Conservation (phyloP, 257 asterid species). For the Galeopsis tetrahit region DNA sequence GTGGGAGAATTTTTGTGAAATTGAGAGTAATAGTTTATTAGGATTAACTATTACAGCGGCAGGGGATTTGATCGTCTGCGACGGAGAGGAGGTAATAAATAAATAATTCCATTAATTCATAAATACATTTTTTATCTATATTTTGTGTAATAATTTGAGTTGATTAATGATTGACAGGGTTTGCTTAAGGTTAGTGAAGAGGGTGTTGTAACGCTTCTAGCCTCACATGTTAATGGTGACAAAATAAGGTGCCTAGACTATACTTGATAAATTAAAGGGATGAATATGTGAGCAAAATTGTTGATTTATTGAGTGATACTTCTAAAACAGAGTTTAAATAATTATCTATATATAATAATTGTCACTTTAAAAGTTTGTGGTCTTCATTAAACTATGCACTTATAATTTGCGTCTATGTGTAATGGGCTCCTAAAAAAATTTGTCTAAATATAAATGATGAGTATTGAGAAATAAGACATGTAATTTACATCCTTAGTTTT, state of each 20-base stretch:
- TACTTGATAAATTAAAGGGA: neutral
- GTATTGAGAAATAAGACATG: neutral
- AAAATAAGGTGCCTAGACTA: constrained; percentile 44
- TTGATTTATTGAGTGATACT: too few relatives aligned
- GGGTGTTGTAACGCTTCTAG: constrained; percentile 52
- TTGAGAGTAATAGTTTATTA: constrained; percentile 37
- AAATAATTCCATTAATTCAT: too few relatives aligned
- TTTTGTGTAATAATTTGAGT: neutral
- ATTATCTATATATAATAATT: too few relatives aligned
- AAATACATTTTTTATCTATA: neutral
- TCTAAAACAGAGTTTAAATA: too few relatives aligned
- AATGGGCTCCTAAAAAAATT: too few relatives aligned
- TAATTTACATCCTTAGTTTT: neutral
- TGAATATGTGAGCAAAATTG: neutral
- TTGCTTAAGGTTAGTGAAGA: constrained; percentile 63
- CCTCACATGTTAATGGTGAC: constrained; percentile 58
- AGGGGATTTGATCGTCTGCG: constrained; percentile 62
- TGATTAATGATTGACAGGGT: constrained; percentile 48
- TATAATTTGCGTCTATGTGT: too few relatives aligned
- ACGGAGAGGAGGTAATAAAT: constrained; percentile 46
- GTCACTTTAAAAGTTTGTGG: too few relatives aligned
- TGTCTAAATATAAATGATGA: too few relatives aligned
- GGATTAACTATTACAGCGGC: constrained; percentile 52
- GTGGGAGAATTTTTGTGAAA: constrained; percentile 60
- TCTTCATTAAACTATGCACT: too few relatives aligned